phyloP scores from a whole-genome alignment of 768 basidiomycete species.

The Mrakia frigida region DNA sequence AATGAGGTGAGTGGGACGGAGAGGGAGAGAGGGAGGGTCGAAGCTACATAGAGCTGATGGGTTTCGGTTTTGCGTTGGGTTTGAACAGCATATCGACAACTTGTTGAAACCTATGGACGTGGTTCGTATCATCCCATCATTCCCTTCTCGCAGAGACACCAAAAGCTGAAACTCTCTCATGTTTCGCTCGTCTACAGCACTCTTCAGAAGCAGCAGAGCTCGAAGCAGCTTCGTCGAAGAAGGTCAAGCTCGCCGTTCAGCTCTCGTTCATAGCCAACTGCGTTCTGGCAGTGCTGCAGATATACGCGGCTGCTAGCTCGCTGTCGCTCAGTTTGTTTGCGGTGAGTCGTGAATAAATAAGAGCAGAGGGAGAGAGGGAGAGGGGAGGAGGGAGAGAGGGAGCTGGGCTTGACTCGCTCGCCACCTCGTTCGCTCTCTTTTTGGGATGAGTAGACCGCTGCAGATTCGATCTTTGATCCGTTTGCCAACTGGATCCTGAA shows the following conservation, averaged over 20 bases:
- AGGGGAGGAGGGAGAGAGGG: neutral
- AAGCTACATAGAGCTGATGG: too few species aligned
- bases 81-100: constrained; percentile 80
- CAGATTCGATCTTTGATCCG: constrained; percentile 59
- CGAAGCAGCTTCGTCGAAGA: constrained; percentile 59
- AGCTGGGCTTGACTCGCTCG: neutral
- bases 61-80: too few species aligned
- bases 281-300: constrained; percentile 65
- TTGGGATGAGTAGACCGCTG: constrained; percentile 53
- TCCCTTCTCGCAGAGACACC: neutral
- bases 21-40: neutral
- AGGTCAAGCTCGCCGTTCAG: constrained; percentile 86
- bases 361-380: neutral
- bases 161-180: neutral
- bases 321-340: constrained; percentile 74
- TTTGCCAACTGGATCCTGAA: constrained; percentile 45
- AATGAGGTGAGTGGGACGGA: constrained; percentile 36
- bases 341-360: neutral
- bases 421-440: neutral
- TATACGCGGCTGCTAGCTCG: constrained; percentile 87
- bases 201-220: constrained; percentile 71
- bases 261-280: constrained; percentile 71
- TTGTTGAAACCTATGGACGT: constrained; percentile 83
- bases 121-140: neutral
- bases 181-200: constrained; percentile 48